Evolutionary conservation across 495 filamentous ascomycete species (phyloP).

Genomic region (Pyrenopolyporus hunteri): DNA sequence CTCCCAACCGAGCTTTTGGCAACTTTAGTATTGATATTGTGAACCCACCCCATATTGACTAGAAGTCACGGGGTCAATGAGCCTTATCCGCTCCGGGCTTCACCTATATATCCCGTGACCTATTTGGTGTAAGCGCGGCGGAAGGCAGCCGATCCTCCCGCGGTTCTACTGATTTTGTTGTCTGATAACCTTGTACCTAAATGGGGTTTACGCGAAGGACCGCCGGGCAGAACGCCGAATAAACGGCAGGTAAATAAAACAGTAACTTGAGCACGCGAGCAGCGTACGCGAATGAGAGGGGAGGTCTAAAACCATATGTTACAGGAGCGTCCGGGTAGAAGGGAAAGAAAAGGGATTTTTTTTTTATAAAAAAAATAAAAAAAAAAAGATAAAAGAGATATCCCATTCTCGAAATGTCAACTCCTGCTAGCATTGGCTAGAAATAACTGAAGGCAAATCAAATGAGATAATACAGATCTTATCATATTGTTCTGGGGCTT

Average conservation of each 20-base stretch:
- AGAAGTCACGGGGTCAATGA: background rate
- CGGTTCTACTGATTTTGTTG: too few species aligned
- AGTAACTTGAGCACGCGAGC: background rate
- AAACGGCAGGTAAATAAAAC: background rate
- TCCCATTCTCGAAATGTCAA: constrained; percentile 16
- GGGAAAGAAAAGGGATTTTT: background rate
- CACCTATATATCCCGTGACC: too few species aligned
- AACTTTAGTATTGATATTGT: constrained; percentile 59
- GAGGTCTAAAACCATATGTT: constrained; percentile 1
- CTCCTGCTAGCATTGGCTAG: constrained; percentile 17
- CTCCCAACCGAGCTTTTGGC: constrained; percentile 66
- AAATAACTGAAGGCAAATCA: constrained; percentile 19
- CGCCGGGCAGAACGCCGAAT: background rate
- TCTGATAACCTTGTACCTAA: too few species aligned
- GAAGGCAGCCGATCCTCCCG: background rate
- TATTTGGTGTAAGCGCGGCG: background rate
- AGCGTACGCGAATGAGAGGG: background rate
- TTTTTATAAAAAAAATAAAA: too few species aligned
- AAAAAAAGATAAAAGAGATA: constrained; percentile 2
- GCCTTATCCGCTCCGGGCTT: too few species aligned
- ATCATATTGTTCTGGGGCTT: constrained; percentile 17
- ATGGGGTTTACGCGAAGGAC: background rate
- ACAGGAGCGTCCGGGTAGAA: background rate
- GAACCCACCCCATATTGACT: constrained; percentile 54
- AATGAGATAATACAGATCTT: constrained; percentile 30